Evolutionary conservation across 345 rosid genomes (phyloP), one percentile per base, ranked within the genome.

Genomic region (Chamaenerion angustifolium): DNA sequence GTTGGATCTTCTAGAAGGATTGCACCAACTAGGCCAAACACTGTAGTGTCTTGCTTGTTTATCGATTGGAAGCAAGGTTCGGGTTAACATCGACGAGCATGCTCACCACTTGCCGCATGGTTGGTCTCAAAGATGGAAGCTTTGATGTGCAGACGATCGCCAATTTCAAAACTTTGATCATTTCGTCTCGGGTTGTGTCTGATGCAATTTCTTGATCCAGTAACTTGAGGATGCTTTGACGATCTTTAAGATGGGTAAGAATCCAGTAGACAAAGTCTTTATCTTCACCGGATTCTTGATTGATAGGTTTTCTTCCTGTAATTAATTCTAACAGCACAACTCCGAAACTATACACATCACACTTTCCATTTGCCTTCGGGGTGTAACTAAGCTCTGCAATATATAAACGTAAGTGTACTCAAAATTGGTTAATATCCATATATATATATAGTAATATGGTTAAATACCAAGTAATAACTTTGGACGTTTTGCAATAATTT

Each of bases 291-390:
- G 72, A 86, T 53, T 66, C 74, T 2, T 79, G 88, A 60, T 86
- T 95, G 9, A 80, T 43, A 0, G 96, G 76, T 42, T 56, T 69
- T 55, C 68, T 73, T 27, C 94, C 80, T 0, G 85, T 86, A 1
- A 71, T 66, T 19, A 90, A 43, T 59, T 90, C 95, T 27, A 83
- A 69, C 21, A 90, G 83, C 55, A 90, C 96, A 25, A 90, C 87
- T 0, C 98, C 96, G 10, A 78, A 86, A 56, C 96, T 86, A 55
- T 81, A 83, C 11, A 86, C 94, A 8, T 90, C 98, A 16, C 80
- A 81, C 72, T 83, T 90, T 54, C 76, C 85, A 0, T 76, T 81
- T 0, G 75, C 85, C 52, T 83, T 81, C 17, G 58, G 65, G 7
- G 85, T 65, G 51, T 90, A 90, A 47, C 94, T 94, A 50, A 83